These are phyloP conservation scores for Mycena albidolilacea DNA, from an alignment of 768 basidiomycete species.

Conservation along the genomic window DNA sequence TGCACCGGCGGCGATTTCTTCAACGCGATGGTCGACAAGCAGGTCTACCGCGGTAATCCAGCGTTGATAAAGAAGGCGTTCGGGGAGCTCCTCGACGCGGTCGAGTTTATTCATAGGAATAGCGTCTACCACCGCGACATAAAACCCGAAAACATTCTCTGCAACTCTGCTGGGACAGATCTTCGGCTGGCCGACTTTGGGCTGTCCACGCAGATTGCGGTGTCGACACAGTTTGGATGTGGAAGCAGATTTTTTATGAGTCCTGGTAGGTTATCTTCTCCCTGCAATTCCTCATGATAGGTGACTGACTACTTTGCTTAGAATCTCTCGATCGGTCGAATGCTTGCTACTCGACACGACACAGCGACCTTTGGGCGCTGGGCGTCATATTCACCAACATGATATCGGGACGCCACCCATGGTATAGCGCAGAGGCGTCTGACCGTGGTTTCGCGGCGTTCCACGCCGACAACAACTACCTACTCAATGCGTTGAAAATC, in stretches of 20 bases:
- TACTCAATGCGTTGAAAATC: constrained; percentile 17
- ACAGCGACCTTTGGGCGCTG: constrained; percentile 25
- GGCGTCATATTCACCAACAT: constrained; percentile 19
- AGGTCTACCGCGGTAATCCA: constrained; percentile 59
- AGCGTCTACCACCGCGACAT: constrained; percentile 72
- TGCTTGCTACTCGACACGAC: constrained; percentile 11
- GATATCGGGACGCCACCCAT: constrained; percentile 19
- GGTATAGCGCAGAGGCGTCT: constrained; percentile 9
- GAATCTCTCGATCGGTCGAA: constrained; percentile 7
- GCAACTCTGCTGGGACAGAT: constrained; percentile 61
- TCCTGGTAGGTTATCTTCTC: constrained; percentile 16
- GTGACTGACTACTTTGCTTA: neutral
- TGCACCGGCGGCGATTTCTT: constrained; percentile 61
- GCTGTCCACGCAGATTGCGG: constrained; percentile 49
- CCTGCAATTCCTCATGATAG: too few species aligned
- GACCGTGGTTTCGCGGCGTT: constrained; percentile 23
- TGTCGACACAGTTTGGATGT: constrained; percentile 24
- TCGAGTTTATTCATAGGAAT: constrained; percentile 64
- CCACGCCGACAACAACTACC: constrained; percentile 17
- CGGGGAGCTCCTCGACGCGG: constrained; percentile 68
- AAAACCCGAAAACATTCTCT: constrained; percentile 75
- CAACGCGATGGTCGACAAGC: constrained; percentile 57
- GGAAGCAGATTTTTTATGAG: constrained; percentile 26
- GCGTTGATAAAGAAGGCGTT: constrained; percentile 62
- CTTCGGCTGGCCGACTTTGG: constrained; percentile 72